Percentiles rank a stretch among this genome's conserved stretches.
Conservation (phyloP, 1,139 yeast genomes). For the Williopsis jadinii region DNA sequence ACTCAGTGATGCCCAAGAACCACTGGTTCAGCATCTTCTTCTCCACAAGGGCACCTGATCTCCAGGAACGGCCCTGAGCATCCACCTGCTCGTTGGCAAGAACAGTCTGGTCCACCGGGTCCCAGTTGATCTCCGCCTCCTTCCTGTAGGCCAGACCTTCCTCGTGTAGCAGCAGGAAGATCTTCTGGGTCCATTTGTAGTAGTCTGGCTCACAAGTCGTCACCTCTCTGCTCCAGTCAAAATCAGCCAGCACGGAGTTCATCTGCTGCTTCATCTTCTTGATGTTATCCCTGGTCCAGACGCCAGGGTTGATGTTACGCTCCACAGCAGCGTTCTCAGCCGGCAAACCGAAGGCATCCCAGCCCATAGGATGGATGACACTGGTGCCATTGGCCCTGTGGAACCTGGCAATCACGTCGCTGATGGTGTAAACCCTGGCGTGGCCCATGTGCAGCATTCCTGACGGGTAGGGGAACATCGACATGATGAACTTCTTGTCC, state of each 20-base stretch:
- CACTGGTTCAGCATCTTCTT: constrained; percentile 77
- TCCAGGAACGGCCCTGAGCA: constrained; percentile 84
- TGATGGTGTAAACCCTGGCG: constrained; percentile 82
- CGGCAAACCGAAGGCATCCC: constrained; percentile 98
- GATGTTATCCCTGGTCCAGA: constrained; percentile 79
- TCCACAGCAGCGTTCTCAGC: constrained; percentile 98
- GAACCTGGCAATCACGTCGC: constrained; percentile 77
- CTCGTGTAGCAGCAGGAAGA: constrained; percentile 65
- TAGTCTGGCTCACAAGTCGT: constrained; percentile 86
- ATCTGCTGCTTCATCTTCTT: constrained; percentile 79
- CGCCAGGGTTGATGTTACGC: constrained; percentile 66
- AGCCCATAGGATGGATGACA: constrained; percentile 95
- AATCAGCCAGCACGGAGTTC: constrained; percentile 70
- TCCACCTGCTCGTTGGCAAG: constrained; percentile 97
- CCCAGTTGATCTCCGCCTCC: constrained; percentile 93
- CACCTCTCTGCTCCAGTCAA: constrained; percentile 90
- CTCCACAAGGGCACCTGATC: constrained; percentile 93
- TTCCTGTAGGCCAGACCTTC: constrained; percentile 79
- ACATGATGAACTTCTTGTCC: constrained; percentile 54
- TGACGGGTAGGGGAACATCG: constrained; percentile 96
- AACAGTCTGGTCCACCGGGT: constrained; percentile 90
- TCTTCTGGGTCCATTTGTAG: constrained; percentile 87
- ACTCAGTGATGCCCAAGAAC: constrained; percentile 85
- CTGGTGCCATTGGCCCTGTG: constrained; percentile 67
- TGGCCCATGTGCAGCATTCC: constrained; percentile 93